Percentiles rank a stretch among this genome's conserved stretches.
Conservation (phyloP, 2,329 filamentous ascomycete species). For the Cordyceps sp. region DNA sequence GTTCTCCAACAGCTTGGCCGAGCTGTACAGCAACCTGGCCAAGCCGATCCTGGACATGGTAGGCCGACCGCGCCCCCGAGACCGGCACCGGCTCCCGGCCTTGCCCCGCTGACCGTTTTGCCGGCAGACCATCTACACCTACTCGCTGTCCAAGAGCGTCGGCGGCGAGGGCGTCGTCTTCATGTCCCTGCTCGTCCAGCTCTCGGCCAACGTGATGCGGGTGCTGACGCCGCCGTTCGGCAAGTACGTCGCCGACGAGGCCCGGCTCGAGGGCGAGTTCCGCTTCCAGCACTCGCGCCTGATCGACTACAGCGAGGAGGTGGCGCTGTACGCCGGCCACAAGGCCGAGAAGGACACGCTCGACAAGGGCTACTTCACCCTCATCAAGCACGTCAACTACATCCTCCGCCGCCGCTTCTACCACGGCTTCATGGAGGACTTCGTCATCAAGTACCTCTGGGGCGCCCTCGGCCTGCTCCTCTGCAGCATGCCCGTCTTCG, state of each 20-base stretch:
- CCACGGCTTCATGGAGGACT: constrained; percentile 99
- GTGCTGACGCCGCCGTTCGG: constrained; percentile 90
- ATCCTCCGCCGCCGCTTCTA: constrained; percentile 83
- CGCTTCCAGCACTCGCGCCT: constrained; percentile 85
- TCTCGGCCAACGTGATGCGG: constrained; percentile 86
- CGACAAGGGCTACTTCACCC: constrained; percentile 95
- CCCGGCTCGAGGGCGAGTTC: constrained; percentile 87
- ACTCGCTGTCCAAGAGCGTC: constrained; percentile 84
- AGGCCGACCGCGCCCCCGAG: constrained; percentile 5
- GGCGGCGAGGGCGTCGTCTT: constrained; percentile 90
- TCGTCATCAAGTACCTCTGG: constrained; percentile 99
- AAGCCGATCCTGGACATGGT: constrained; percentile 92
- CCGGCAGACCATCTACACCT: constrained; percentile 68
- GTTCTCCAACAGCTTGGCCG: constrained; percentile 87
- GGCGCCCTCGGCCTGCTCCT: constrained; percentile 80
- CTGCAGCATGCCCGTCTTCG: constrained; percentile 90
- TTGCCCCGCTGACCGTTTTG: background rate
- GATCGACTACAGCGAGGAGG: constrained; percentile 91
- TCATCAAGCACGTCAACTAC: constrained; percentile 98
- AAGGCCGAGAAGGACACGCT: constrained; percentile 90
- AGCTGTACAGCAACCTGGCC: constrained; percentile 89
- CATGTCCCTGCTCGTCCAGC: constrained; percentile 85
- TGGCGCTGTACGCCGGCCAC: constrained; percentile 82
- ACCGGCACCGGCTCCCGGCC: constrained; percentile 2
- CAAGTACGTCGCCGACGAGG: constrained; percentile 94